Conservation (phyloP, 2,329 filamentous ascomycete genomes). For the Diaporthe sp. region DNA sequence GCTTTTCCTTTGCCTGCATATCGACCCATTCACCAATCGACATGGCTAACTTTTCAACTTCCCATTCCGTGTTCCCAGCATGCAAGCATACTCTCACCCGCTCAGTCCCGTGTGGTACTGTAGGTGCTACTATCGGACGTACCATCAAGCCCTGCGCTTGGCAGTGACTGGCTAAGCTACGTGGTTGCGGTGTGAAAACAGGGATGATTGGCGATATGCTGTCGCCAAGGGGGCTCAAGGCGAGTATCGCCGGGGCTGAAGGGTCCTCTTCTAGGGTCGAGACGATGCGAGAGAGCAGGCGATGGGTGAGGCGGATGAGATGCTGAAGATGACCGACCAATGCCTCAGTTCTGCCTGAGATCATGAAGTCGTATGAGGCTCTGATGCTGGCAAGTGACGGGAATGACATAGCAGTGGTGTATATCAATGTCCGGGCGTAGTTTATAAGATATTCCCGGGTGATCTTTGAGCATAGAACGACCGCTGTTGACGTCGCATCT, state of each 20-base stretch:
- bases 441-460: constrained; percentile 79
- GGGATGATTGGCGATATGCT: constrained; percentile 73
- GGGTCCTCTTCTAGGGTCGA: constrained; percentile 50
- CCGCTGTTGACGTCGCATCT: constrained; percentile 47
- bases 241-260: background rate
- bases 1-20: background rate
- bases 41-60: background rate
- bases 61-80: constrained; percentile 70
- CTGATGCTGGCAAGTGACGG: constrained; percentile 72
- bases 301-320: constrained; percentile 61
- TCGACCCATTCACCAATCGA: constrained; percentile 1
- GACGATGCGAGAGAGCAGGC: constrained; percentile 56
- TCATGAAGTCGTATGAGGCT: constrained; percentile 70
- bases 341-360: constrained; percentile 59
- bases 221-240: background rate
- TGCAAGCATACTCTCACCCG: constrained; percentile 78
- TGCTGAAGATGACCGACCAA: constrained; percentile 57
- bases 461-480: constrained; percentile 72
- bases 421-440: constrained; percentile 82
- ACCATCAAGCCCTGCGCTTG: constrained; percentile 72
- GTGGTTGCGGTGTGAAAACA: constrained; percentile 69
- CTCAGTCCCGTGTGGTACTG: constrained; percentile 74
- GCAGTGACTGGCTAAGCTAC: constrained; percentile 71
- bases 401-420: constrained; percentile 78
- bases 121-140: constrained; percentile 77